Evolutionary conservation across 306 rosid species (phyloP).

Genomic region (Vicia villosa): DNA sequence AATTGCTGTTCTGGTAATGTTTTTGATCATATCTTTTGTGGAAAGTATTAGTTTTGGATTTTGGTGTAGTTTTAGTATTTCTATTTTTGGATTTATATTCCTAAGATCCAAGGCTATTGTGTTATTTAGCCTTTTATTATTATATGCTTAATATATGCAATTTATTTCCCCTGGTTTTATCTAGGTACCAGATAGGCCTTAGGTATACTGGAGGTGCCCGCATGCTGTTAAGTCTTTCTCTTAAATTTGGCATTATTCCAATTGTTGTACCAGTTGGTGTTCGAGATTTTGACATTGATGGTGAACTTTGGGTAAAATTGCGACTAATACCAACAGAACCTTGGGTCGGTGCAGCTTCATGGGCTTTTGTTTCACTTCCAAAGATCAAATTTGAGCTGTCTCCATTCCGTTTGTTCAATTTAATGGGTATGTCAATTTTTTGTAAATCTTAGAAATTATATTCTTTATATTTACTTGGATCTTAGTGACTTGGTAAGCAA

Average conservation of each 20-base stretch:
- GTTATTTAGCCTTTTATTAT: not conserved
- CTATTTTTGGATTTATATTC: slow-evolving; percentile 20
- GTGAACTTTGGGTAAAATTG: slow-evolving; percentile 97
- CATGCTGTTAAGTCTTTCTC: slow-evolving; percentile 85
- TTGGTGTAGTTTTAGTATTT: slow-evolving; percentile 10
- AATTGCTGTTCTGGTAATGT: slow-evolving; percentile 11
- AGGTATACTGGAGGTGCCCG: slow-evolving; percentile 98
- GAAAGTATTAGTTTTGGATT: slow-evolving; percentile 16
- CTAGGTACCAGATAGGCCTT: slow-evolving; percentile 97
- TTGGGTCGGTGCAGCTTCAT: slow-evolving; percentile 95
- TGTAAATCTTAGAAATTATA: not conserved
- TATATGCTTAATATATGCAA: slow-evolving; percentile 17
- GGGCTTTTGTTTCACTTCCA: slow-evolving; percentile 99
- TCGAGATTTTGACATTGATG: slow-evolving; percentile 97
- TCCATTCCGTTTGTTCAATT: slow-evolving; percentile 93
- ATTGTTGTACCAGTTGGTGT: slow-evolving; percentile 87
- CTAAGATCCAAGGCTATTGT: slow-evolving; percentile 19
- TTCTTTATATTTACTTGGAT: slow-evolving; percentile 5
- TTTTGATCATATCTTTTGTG: slow-evolving; percentile 12
- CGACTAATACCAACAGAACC: slow-evolving; percentile 87
- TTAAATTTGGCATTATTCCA: slow-evolving; percentile 89
- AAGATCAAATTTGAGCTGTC: slow-evolving; percentile 94
- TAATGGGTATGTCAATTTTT: slow-evolving; percentile 74
- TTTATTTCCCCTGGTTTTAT: slow-evolving; percentile 31
- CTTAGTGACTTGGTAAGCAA: slow-evolving; percentile 12